Base-by-base conservation (phyloP, 805 yeast genomes). In the Ogataea salicorniae region DNA sequence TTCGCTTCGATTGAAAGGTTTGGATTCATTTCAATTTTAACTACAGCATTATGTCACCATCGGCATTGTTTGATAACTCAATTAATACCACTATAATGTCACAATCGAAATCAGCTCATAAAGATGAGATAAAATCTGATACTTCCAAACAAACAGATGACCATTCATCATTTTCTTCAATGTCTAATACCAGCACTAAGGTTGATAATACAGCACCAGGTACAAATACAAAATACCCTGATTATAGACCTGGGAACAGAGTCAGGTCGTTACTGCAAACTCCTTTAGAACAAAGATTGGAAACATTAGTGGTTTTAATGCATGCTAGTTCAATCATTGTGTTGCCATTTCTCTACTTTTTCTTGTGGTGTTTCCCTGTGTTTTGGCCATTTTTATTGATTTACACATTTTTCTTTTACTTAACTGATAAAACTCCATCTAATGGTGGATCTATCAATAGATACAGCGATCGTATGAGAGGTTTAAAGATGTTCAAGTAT, bases 261-360 rank as follows among this genome's bases (percentile, higher is more conserved):
- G 56, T 74, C 14, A 67, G 77, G 57, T 85, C 85, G 3, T 87
- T 84, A 6, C 67, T 73, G 44, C 68, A 64, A 16, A 76, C 82
- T 3, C 87, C 92, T 1, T 55, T 77, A 44, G 58, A 66, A 26
- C 71, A 83, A 51, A 67, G 95, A 42, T 58, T 81, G 16, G 84
- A 89, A 54, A 87, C 92, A 0, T 57, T 83, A 4, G 80, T 81
- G 1, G 78, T 88, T 14, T 73, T 87, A 3, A 77, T 88, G 79
- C 96, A 89, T 64, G 77, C 84, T 2, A 72, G 87, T 16, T 75
- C 87, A 5, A 81, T 87, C 31, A 84, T 95, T 1, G 61, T 76
- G 1, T 73, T 83, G 42, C 64, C 77, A 2, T 69, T 79, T 7
- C 44, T 81, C 4, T 81, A 83, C 54, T 73, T 88, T 45, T 67